Conservation (phyloP, 83 land plant genomes). For the Thuja plicata region DNA sequence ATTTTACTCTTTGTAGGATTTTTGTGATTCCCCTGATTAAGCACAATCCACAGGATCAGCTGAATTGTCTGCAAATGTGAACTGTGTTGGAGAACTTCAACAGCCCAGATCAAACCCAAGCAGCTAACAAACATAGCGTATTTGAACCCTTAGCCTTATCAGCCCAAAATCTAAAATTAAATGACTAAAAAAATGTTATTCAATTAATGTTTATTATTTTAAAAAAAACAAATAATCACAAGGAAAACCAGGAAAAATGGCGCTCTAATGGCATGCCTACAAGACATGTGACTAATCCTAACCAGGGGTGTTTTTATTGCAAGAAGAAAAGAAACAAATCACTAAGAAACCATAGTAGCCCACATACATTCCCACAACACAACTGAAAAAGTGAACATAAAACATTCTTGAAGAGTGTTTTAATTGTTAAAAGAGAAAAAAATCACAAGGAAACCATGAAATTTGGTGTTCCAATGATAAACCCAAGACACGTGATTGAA, state of each 20-base stretch:
- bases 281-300: neutral
- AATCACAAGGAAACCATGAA: neutral
- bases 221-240: neutral
- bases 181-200: neutral
- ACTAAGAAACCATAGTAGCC: neutral
- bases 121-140: neutral
- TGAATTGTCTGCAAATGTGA: neutral
- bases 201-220: neutral
- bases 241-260: neutral
- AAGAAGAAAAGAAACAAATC: neutral
- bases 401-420: neutral
- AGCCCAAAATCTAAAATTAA: neutral
- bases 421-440: neutral
- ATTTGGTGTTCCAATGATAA: neutral
- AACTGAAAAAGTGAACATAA: neutral
- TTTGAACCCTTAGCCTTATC: neutral
- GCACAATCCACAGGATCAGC: neutral
- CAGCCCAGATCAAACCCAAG: neutral
- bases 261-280: neutral
- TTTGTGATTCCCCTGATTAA: neutral
- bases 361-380: neutral
- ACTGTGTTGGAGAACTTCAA: neutral
- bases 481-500: neutral
- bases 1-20: neutral
- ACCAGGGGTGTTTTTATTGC: neutral